Conservation (phyloP, 2,329 filamentous ascomycete species). For the Juglanconis juglandina region DNA sequence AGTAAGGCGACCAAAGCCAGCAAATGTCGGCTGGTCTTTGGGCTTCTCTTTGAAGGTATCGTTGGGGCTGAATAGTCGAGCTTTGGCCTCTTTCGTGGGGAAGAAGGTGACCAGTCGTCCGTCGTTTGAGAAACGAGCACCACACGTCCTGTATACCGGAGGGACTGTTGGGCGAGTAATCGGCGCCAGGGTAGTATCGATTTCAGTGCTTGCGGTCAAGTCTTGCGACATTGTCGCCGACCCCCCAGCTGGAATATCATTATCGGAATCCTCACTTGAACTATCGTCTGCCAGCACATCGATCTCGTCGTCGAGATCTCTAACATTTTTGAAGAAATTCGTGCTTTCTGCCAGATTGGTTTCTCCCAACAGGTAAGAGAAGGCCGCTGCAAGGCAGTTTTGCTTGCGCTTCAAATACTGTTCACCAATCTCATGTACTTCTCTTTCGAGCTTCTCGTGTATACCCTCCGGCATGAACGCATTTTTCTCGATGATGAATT, state of each 20-base stretch:
- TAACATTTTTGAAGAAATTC: constrained; percentile 60
- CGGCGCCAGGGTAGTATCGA: constrained; percentile 50
- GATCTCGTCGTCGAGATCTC: constrained; percentile 57
- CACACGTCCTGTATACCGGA: constrained; percentile 56
- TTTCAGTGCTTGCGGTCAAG: constrained; percentile 51
- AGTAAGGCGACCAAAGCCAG: constrained; percentile 53
- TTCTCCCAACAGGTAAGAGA: constrained; percentile 63
- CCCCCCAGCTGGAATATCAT: constrained; percentile 48
- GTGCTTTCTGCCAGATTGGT: constrained; percentile 59
- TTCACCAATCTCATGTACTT: constrained; percentile 54
- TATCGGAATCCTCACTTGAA: constrained; percentile 79
- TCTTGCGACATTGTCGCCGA: constrained; percentile 62
- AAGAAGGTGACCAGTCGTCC: constrained; percentile 67
- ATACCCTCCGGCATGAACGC: constrained; percentile 58
- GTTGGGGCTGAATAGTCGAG: constrained; percentile 44
- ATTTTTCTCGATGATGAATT: constrained; percentile 59
- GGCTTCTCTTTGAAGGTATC: constrained; percentile 45
- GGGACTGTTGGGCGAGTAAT: constrained; percentile 52
- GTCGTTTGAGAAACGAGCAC: constrained; percentile 59
- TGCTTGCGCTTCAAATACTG: constrained; percentile 55
- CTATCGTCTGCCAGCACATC: constrained; percentile 67
- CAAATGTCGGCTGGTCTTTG: constrained; percentile 54
- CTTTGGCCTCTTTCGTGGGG: constrained; percentile 63
- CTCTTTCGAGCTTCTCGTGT: constrained; percentile 49
- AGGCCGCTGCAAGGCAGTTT: constrained; percentile 60